A percentile compares a stretch with the other conserved stretches of the same genome.
These are phyloP conservation scores for Metschnikowia drakensbergensis DNA, from an alignment of 805 yeast genomes.

Conservation along the genomic window DNA sequence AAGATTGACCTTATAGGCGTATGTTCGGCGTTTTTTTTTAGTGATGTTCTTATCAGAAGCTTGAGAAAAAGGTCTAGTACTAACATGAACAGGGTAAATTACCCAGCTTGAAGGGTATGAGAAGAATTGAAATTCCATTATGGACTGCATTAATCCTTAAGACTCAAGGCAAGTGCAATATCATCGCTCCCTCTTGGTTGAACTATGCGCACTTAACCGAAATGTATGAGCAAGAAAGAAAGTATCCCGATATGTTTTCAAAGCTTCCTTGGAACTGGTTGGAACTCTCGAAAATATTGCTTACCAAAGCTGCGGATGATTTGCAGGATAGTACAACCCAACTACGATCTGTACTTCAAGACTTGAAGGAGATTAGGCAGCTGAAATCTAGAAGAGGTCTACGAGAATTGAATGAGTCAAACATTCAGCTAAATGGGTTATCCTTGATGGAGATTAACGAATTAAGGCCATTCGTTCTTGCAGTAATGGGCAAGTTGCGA, in stretches of 20 bases:
- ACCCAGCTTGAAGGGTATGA: constrained; percentile 63
- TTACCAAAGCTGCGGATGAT: constrained; percentile 75
- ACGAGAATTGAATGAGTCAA: constrained; percentile 71
- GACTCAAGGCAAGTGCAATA: constrained; percentile 79
- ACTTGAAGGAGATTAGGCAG: constrained; percentile 76
- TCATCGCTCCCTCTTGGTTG: constrained; percentile 86
- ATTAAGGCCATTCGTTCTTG: constrained; percentile 74
- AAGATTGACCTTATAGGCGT: constrained; percentile 63
- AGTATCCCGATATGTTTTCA: constrained; percentile 56
- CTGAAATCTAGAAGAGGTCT: constrained; percentile 81
- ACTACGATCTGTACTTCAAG: constrained; percentile 69
- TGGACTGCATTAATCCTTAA: constrained; percentile 87
- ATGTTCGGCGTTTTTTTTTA: constrained; percentile 21
- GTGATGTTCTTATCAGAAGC: not conserved
- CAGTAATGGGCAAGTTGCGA: constrained; percentile 75
- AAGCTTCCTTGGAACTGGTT: constrained; percentile 86
- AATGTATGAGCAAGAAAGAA: constrained; percentile 64
- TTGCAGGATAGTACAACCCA: constrained; percentile 67
- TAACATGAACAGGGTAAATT: constrained; percentile 39
- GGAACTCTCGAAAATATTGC: constrained; percentile 66
- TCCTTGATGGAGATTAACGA: constrained; percentile 86
- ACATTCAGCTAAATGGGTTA: constrained; percentile 77
- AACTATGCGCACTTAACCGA: constrained; percentile 49
- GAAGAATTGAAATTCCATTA: constrained; percentile 66
- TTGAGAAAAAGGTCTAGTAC: not conserved